Conservation (phyloP, 176 grass and related monocot genomes). For the Rhynchospora breviuscula region DNA sequence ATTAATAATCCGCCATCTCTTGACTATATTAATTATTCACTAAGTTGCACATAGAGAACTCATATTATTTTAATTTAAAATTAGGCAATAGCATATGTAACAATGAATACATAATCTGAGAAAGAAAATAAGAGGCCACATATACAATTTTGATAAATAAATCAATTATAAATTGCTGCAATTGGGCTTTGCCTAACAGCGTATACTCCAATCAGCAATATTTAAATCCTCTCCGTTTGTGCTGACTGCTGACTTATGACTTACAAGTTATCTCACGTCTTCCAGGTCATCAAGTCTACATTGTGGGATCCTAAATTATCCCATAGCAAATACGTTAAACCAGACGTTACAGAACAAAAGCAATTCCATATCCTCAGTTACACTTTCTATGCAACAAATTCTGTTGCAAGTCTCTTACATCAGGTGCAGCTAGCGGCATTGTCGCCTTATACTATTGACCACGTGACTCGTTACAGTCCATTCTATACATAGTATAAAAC, state of each 20-base stretch:
- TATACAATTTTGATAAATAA: not conserved
- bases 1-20: not conserved
- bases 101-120: too few relatives aligned
- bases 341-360: not conserved
- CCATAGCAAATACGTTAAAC: not conserved
- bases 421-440: not conserved
- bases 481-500: not conserved
- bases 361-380: not conserved
- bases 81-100: too few relatives aligned
- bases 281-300: not conserved
- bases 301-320: not conserved
- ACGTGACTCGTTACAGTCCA: too few relatives aligned
- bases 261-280: not conserved
- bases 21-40: not conserved
- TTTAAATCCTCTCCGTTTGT: too few relatives aligned
- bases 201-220: too few relatives aligned
- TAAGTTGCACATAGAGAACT: not conserved
- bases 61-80: too few relatives aligned
- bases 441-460: too few relatives aligned
- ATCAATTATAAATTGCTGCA: too few relatives aligned
- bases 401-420: not conserved
- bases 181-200: too few relatives aligned
- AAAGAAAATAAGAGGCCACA: too few relatives aligned
- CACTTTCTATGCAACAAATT: not conserved
- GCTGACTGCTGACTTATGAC: too few relatives aligned